A percentile compares a stretch with the other conserved stretches of the same genome.
Evolutionary conservation across 768 basidiomycete genomes (phyloP).

Genomic region (Leccinum obscurum): DNA sequence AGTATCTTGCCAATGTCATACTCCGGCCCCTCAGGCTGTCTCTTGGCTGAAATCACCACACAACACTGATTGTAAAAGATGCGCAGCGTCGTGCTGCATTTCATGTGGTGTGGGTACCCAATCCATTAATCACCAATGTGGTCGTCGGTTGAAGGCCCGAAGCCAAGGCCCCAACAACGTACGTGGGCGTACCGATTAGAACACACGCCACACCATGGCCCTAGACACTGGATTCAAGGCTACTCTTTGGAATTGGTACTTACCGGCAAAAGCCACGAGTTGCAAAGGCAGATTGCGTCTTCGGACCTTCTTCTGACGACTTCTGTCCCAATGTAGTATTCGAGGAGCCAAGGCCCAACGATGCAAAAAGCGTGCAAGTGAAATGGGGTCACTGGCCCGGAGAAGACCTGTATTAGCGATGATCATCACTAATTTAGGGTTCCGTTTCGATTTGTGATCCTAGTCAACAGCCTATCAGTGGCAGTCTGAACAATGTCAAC

Average conservation of each 20-base stretch:
- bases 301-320: conserved; percentile 10
- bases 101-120: conserved; percentile 36
- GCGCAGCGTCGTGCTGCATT: conserved; percentile 36
- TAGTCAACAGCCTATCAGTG: neutral
- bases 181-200: conserved; percentile 30
- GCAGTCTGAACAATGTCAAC: neutral
- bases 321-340: conserved; percentile 27
- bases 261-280: conserved; percentile 18
- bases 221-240: too few relatives aligned
- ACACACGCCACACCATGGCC: conserved; percentile 20
- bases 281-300: conserved; percentile 23
- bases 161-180: conserved; percentile 30
- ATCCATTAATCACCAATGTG: conserved; percentile 42
- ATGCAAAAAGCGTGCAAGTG: conserved; percentile 13
- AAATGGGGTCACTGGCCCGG: conserved; percentile 15
- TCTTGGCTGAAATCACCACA: neutral
- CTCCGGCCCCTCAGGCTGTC: neutral
- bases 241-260: too few relatives aligned
- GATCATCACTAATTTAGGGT: conserved; percentile 27
- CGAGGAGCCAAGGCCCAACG: conserved; percentile 19
- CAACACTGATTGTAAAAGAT: conserved; percentile 1
- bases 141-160: conserved; percentile 21
- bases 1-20: neutral
- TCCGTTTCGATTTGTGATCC: conserved; percentile 23
- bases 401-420: conserved; percentile 20